Evolutionary conservation across 805 yeast species (phyloP).

Genomic region (Yamadazyma philogaea): DNA sequence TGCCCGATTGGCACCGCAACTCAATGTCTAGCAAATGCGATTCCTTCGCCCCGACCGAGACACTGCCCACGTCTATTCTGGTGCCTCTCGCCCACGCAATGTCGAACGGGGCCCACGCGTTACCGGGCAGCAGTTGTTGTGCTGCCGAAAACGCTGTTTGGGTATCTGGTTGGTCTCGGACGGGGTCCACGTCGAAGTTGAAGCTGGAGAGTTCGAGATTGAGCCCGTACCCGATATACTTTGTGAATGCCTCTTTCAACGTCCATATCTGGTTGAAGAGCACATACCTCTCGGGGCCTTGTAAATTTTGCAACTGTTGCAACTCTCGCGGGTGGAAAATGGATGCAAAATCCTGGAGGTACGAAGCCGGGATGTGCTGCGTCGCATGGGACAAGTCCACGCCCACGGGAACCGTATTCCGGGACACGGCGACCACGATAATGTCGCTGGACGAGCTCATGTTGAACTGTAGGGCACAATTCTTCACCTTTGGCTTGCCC

Average conservation of each 20-base stretch:
- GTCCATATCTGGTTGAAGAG: conserved; percentile 70
- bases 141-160: neutral
- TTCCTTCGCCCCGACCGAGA: neutral
- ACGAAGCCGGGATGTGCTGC: conserved; percentile 25
- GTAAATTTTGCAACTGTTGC: conserved; percentile 20
- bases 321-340: conserved; percentile 41
- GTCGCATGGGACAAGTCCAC: conserved; percentile 38
- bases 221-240: conserved; percentile 60
- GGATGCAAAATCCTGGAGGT: conserved; percentile 37
- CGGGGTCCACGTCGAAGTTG: conserved; percentile 11
- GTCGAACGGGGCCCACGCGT: neutral
- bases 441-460: conserved; percentile 56
- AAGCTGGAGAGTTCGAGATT: conserved; percentile 23
- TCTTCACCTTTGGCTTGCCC: conserved; percentile 56
- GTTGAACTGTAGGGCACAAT: conserved; percentile 45
- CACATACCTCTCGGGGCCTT: conserved; percentile 20
- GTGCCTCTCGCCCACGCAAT: neutral
- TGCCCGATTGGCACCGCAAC: conserved; percentile 2
- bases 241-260: conserved; percentile 71
- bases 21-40: neutral
- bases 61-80: neutral
- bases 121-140: neutral
- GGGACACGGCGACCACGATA: conserved; percentile 42
- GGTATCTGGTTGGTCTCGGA: neutral
- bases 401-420: conserved; percentile 20